phyloP scores from a whole-genome alignment of 2,329 filamentous ascomycete species.

The Aureobasidium sp. region DNA sequence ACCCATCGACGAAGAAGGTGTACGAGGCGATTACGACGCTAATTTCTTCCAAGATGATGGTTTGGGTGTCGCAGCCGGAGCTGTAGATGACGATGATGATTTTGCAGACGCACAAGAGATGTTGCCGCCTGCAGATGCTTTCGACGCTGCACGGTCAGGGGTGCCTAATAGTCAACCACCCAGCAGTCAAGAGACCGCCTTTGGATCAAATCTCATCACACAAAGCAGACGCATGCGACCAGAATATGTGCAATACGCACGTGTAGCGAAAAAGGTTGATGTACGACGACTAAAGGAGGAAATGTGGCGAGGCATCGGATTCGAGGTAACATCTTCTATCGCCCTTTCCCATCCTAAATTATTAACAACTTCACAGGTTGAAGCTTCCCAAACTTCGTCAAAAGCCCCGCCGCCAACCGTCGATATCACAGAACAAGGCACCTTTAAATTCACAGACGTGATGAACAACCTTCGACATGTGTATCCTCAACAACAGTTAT shows the following conservation, averaged over 20 bases:
- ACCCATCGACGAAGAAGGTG: conserved; percentile 48
- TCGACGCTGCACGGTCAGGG: conserved; percentile 41
- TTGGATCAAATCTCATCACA: conserved; percentile 68
- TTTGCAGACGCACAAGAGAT: conserved; percentile 86
- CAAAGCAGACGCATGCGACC: conserved; percentile 66
- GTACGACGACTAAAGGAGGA: conserved; percentile 70
- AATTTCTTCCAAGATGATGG: conserved; percentile 97
- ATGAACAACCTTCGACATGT: conserved; percentile 91
- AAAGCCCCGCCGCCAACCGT: conserved; percentile 34
- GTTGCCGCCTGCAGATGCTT: conserved; percentile 71
- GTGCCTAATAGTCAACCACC: conserved; percentile 38
- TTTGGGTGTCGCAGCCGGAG: conserved; percentile 70
- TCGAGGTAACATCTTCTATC: conserved; percentile 35
- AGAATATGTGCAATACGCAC: conserved; percentile 72
- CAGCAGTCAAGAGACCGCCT: conserved; percentile 59
- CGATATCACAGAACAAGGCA: conserved; percentile 50
- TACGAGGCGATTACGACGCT: conserved; percentile 89
- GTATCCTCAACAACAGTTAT: conserved; percentile 87
- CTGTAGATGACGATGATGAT: conserved; percentile 75
- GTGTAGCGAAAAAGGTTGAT: conserved; percentile 73
- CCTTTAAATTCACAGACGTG: conserved; percentile 87
- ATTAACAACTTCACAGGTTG: conserved; percentile 25
- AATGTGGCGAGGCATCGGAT: conserved; percentile 70
- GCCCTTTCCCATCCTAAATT: not conserved
- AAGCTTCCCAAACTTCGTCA: conserved; percentile 41